Base-by-base conservation (phyloP, 306 rosid species). In the Boehmeria nivea region DNA sequence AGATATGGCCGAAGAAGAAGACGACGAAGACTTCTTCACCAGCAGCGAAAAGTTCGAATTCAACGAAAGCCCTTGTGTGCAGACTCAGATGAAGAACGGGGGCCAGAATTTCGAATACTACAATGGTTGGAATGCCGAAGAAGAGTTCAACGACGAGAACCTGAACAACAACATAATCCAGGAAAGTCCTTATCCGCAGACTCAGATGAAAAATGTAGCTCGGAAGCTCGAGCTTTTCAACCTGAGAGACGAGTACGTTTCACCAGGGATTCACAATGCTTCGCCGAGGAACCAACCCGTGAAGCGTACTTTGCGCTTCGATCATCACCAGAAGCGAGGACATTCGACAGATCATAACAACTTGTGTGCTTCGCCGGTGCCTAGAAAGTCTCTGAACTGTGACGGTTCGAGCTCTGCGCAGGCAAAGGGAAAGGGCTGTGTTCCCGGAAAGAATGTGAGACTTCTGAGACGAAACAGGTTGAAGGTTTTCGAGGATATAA, bases 1-100 rank as follows among this genome's bases (percentile, higher is more conserved):
- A 52, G 99, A 91, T 54, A 73, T 87, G 71, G 95, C 57, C 12
- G 96, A 91, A 77, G 99, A 90, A 76, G 97, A 86, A 46, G 93
- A 74, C 25, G 18, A 64, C 6, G 64, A 51, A 16, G 65, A 53
- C 43, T 43, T 47, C 45, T 54, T 60, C 49, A 80, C 42, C 76
- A 45, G 54, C 66, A 44, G 53, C 52, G 56, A 70, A 20, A 76
- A 82, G 72, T 72, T 73, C 54, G 70, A 73, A 10, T 73, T 77
- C 17, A 51, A 26, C 63, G 70, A 42, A 53, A 54, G 60, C 47
- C 82, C 75, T 43, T 42, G 67, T 60, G 68, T 51, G 25, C 82
- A 43, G 54, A 65, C 54, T 57, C 73, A 70, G 61, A 57, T 65
- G 40, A 73, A 77, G 45, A 40, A 11, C 16, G 45, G 36, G 51